These are phyloP conservation scores for Cantharellus cinnabarinus DNA, from an alignment of 768 basidiomycete species.

Conservation along the genomic window DNA sequence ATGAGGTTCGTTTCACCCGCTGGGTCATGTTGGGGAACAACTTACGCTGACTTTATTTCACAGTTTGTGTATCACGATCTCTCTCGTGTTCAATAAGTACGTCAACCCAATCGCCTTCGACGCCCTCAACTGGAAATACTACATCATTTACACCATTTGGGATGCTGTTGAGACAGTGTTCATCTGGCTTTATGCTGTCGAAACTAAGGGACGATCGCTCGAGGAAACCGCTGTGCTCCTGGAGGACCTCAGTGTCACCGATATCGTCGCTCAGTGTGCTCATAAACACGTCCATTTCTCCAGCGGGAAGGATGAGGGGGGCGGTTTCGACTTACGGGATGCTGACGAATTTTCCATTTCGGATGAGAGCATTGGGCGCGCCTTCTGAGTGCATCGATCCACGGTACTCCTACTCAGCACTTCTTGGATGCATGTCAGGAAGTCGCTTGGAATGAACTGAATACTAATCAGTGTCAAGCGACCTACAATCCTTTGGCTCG, in stretches of 20 bases:
- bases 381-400: neutral
- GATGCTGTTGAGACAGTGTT: neutral
- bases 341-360: too few relatives aligned
- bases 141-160: conserved; percentile 3
- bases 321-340: neutral
- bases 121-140: neutral
- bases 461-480: too few relatives aligned
- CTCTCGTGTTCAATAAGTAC: conserved; percentile 9
- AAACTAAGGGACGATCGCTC: conserved; percentile 11
- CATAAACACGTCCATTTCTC: neutral
- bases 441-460: too few relatives aligned
- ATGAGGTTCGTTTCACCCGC: conserved; percentile 36
- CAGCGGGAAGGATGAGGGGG: neutral
- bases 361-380: neutral
- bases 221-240: conserved; percentile 13
- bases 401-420: neutral
- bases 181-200: conserved; percentile 5
- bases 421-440: neutral
- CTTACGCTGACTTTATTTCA: neutral
- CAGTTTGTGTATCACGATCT: neutral
- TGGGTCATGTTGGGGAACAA: neutral
- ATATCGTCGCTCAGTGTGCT: neutral
- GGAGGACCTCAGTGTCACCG: conserved; percentile 4
- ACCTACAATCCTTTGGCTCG: too few relatives aligned
- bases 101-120: conserved; percentile 11